These are phyloP conservation scores for Petrea volubilis DNA, from an alignment of 257 asterid species.

Conservation along the genomic window DNA sequence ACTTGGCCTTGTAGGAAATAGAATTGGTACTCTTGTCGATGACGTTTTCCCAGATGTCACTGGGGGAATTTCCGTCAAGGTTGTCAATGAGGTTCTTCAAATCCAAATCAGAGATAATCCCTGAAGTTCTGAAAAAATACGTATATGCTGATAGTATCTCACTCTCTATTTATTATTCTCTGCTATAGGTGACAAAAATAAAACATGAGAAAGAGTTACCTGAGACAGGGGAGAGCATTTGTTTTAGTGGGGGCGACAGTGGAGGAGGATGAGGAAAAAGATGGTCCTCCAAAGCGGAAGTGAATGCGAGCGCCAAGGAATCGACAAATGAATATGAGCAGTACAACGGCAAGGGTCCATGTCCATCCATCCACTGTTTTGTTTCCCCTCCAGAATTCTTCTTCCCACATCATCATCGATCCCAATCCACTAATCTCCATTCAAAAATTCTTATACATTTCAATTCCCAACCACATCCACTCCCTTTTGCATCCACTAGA, in stretches of 20 bases:
- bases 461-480: too few species aligned
- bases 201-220: constrained; percentile 28
- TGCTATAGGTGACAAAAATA: too few species aligned
- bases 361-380: constrained; percentile 25
- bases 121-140: constrained; percentile 45
- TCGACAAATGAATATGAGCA: constrained; percentile 35
- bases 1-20: constrained; percentile 69
- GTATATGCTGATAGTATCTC: too few species aligned
- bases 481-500: too few species aligned
- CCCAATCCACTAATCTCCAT: too few species aligned
- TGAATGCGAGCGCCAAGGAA: constrained; percentile 33
- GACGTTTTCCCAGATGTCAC: constrained; percentile 59
- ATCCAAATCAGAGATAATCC: constrained; percentile 60
- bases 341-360: constrained; percentile 45
- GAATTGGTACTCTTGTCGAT: constrained; percentile 44
- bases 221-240: constrained; percentile 5
- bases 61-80: constrained; percentile 41
- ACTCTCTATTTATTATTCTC: too few species aligned
- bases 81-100: constrained; percentile 62
- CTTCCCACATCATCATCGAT: constrained; percentile 17
- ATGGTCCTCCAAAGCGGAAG: constrained; percentile 16
- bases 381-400: constrained; percentile 37
- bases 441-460: too few species aligned
- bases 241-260: background rate
- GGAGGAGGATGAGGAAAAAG: background rate